A percentile compares a stretch with the other conserved stretches of the same genome.
Conservation (phyloP, 441 rosid species). For the Melastoma candidum region DNA sequence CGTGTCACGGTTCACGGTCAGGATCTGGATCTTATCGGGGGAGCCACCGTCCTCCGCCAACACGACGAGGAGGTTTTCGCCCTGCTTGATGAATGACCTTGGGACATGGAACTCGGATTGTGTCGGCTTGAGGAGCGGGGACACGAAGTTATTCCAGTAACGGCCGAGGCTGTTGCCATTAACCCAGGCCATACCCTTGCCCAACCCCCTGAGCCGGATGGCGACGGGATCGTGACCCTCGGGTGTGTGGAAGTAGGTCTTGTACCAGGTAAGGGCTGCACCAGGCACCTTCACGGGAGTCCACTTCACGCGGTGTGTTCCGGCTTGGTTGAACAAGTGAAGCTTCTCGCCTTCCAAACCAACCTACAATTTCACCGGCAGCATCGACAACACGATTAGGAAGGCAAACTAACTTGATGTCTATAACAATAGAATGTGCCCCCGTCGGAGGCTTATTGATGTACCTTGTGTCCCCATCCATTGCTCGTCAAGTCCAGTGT, state of each 20-base stretch:
- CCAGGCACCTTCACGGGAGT: conserved; percentile 12
- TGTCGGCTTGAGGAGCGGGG: conserved; percentile 57
- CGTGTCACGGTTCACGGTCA: conserved; percentile 40
- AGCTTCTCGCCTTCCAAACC: conserved; percentile 43
- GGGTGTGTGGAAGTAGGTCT: conserved; percentile 63
- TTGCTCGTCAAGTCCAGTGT: conserved; percentile 6
- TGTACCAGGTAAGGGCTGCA: conserved; percentile 43
- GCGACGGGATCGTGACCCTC: conserved; percentile 54
- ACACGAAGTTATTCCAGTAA: conserved; percentile 67
- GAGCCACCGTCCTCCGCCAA: conserved; percentile 44
- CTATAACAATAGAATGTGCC: no score
- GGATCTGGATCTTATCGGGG: conserved; percentile 31
- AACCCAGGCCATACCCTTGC: conserved; percentile 82
- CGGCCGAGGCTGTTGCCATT: conserved; percentile 83
- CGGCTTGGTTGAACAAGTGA: conserved; percentile 26
- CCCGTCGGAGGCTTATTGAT: no score
- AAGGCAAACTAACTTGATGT: no score
- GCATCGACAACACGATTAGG: no score
- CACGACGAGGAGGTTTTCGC: conserved; percentile 38
- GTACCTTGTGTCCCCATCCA: conserved; percentile 1
- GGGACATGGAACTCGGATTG: conserved; percentile 79
- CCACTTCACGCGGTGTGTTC: conserved; percentile 36
- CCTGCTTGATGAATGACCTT: conserved; percentile 41
- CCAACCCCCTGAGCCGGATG: conserved; percentile 50
- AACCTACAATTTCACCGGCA: conserved; percentile 18